Conservation (phyloP, 2,329 filamentous ascomycete species). For the Diaporthe ilicicola region DNA sequence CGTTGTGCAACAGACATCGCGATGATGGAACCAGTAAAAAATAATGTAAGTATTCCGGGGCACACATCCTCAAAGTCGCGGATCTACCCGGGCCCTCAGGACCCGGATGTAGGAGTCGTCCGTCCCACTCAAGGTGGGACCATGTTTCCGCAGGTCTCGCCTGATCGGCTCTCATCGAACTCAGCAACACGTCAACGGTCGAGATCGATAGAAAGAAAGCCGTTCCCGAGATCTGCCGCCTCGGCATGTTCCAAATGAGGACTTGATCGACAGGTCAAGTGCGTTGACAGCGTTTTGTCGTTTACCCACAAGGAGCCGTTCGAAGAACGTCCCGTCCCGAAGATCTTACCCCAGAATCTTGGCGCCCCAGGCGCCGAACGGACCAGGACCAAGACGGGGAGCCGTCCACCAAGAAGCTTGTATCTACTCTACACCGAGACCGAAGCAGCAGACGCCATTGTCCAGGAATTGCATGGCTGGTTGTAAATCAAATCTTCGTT, state of each 20-base stretch:
- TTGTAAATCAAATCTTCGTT: background rate
- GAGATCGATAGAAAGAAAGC: background rate
- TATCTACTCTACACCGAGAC: background rate
- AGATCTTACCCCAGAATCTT: background rate
- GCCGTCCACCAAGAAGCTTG: background rate
- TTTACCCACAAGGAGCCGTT: background rate
- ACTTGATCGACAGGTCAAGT: background rate
- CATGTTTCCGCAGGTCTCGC: background rate
- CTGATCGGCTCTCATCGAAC: background rate
- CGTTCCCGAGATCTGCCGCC: background rate
- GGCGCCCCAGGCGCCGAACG: background rate
- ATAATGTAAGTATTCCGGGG: too few relatives aligned
- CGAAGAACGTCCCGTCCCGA: constrained; percentile 9
- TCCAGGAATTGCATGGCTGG: background rate
- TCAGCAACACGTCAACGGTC: background rate
- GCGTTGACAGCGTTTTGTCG: background rate
- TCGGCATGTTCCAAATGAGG: background rate
- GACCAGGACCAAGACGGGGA: background rate
- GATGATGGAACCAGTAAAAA: background rate
- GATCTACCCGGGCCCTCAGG: background rate
- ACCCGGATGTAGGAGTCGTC: background rate
- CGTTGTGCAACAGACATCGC: background rate
- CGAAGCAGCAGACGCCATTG: background rate
- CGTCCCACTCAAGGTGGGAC: too few relatives aligned
- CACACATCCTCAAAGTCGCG: background rate